phyloP scores from a whole-genome alignment of 768 basidiomycete genomes.

The Aureoboletus auriporus region DNA sequence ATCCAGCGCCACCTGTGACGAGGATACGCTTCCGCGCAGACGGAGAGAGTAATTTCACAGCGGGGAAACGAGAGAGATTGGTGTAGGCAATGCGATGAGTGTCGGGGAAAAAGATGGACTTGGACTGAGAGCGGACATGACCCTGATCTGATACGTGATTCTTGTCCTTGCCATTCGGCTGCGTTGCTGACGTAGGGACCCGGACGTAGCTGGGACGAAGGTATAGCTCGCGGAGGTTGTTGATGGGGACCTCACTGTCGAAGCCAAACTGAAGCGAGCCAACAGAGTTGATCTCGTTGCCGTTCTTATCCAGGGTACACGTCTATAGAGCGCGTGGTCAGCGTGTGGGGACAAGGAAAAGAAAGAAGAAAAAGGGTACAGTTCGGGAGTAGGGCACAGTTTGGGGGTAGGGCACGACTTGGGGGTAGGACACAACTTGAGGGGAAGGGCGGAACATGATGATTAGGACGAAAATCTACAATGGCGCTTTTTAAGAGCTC shows the following conservation, averaged over 20 bases:
- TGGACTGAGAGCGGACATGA: slow-evolving; percentile 60
- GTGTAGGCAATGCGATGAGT: slow-evolving; percentile 86
- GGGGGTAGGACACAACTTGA: too few species aligned
- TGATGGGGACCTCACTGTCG: slow-evolving; percentile 77
- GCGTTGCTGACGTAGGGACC: slow-evolving; percentile 36
- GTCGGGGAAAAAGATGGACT: slow-evolving; percentile 82
- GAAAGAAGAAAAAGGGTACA: too few species aligned
- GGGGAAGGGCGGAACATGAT: slow-evolving; percentile 23
- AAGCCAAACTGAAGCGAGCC: slow-evolving; percentile 88
- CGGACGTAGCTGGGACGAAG: slow-evolving; percentile 73
- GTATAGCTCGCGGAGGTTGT: slow-evolving; percentile 83
- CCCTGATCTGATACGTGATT: slow-evolving; percentile 38
- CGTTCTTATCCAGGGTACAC: slow-evolving; percentile 67
- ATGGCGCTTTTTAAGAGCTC: too few species aligned
- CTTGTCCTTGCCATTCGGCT: slow-evolving; percentile 35
- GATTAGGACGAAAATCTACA: too few species aligned
- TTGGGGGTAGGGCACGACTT: too few species aligned
- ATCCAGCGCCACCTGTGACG: slow-evolving; percentile 97
- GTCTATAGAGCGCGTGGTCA: slow-evolving; percentile 38
- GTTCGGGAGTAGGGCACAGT: too few species aligned
- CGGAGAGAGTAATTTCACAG: slow-evolving; percentile 82
- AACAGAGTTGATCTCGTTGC: slow-evolving; percentile 70
- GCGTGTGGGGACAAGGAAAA: neutral
- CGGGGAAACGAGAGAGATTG: slow-evolving; percentile 87
- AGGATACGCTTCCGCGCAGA: slow-evolving; percentile 82